Conservation (phyloP, 148 eudicot species). For the Fallopia convolvulus region DNA sequence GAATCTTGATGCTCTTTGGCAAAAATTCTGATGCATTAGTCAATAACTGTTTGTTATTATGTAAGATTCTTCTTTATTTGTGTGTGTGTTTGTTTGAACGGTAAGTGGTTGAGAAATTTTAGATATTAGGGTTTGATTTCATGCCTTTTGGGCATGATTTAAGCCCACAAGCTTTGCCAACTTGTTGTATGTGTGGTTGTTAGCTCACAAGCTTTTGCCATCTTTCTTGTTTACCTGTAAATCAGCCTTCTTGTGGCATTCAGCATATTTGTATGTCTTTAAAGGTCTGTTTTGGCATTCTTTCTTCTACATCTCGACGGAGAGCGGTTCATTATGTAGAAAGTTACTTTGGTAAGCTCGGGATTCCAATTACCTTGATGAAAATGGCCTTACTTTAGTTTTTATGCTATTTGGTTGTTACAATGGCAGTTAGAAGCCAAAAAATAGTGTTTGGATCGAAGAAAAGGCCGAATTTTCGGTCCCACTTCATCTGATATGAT, state of each 20-base stretch:
- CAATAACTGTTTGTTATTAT: not conserved
- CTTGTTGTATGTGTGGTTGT: not conserved
- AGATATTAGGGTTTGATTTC: not conserved
- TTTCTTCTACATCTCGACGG: too few relatives aligned
- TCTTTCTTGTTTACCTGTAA: not conserved
- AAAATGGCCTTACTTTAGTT: too few relatives aligned
- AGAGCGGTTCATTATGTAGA: not conserved
- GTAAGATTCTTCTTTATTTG: not conserved
- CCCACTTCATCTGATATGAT: not conserved
- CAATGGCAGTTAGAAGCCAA: not conserved
- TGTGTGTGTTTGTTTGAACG: not conserved
- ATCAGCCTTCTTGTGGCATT: not conserved
- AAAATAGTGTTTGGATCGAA: not conserved
- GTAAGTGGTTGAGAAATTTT: not conserved
- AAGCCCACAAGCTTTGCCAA: not conserved
- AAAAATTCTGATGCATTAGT: not conserved
- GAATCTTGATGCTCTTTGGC: not conserved
- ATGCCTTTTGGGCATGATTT: not conserved
- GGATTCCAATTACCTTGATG: not conserved
- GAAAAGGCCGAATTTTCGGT: not conserved
- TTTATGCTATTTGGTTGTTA: not conserved
- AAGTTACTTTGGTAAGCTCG: not conserved
- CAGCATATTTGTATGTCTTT: not conserved
- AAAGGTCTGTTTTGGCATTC: not conserved
- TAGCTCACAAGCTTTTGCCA: not conserved